phyloP scores from a whole-genome alignment of 2,329 filamentous ascomycete species.

The Fusarium liriodendri region DNA sequence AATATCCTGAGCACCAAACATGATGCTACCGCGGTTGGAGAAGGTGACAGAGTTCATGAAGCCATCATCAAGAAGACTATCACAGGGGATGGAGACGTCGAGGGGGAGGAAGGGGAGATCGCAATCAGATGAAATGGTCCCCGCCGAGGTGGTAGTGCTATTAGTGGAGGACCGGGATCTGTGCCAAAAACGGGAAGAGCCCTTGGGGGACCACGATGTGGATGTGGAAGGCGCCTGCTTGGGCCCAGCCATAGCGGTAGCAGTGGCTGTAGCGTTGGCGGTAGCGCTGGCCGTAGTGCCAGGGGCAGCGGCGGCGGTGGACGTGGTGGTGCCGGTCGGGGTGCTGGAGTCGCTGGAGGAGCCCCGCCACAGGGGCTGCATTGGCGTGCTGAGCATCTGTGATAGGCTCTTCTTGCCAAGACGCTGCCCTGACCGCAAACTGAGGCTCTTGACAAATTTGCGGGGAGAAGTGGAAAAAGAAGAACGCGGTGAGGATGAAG shows the following conservation, averaged over 20 bases:
- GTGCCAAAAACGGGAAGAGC: constrained; percentile 44
- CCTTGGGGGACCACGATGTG: constrained; percentile 31
- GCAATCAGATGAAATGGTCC: constrained; percentile 40
- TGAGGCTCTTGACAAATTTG: constrained; percentile 44
- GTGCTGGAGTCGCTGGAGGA: constrained; percentile 30
- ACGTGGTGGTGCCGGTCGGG: constrained; percentile 29
- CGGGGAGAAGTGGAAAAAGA: constrained; percentile 40
- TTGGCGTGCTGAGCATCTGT: constrained; percentile 41
- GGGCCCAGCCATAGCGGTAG: constrained; percentile 25
- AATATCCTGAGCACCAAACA: constrained; percentile 63
- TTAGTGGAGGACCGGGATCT: constrained; percentile 41
- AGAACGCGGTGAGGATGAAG: constrained; percentile 37
- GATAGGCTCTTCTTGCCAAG: constrained; percentile 41
- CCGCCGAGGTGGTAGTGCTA: constrained; percentile 38
- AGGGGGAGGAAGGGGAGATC: constrained; percentile 61
- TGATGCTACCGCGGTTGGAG: constrained; percentile 72
- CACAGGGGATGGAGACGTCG: constrained; percentile 66
- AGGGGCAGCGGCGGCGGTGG: constrained; percentile 21
- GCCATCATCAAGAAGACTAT: constrained; percentile 67
- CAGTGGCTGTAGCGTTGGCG: constrained; percentile 35
- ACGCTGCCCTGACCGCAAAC: constrained; percentile 41
- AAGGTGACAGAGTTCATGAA: constrained; percentile 68
- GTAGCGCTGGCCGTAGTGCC: constrained; percentile 30
- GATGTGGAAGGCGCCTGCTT: constrained; percentile 23
- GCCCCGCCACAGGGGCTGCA: constrained; percentile 43